Evolutionary conservation across 1,139 yeast genomes (phyloP).

Genomic region (Scheffersomyces insectosa): DNA sequence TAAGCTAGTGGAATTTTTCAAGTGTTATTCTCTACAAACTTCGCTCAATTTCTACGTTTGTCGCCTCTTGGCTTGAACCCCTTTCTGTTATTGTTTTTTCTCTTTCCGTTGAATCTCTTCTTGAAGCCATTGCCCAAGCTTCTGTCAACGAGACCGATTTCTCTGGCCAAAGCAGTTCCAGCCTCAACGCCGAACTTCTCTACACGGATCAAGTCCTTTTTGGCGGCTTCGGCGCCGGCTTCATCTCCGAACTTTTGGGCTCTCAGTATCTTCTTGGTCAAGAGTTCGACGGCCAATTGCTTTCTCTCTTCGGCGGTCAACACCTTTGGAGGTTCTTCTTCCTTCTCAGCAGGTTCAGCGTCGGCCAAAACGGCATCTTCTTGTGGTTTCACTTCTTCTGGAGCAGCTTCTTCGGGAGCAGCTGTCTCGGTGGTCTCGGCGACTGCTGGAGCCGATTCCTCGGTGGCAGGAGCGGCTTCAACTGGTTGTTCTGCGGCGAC

Average conservation of each 20-base stretch:
- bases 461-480: constrained; percentile 15
- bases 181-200: constrained; percentile 82
- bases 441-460: constrained; percentile 9
- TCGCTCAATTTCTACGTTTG: neutral
- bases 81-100: constrained; percentile 1
- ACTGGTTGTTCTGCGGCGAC: constrained; percentile 15
- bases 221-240: constrained; percentile 51
- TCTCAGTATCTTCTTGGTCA: constrained; percentile 67
- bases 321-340: constrained; percentile 35
- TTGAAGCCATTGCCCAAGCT: constrained; percentile 21
- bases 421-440: constrained; percentile 14
- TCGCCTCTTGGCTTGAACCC: constrained; percentile 2
- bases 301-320: constrained; percentile 70
- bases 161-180: constrained; percentile 67
- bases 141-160: constrained; percentile 55
- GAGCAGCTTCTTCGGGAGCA: constrained; percentile 10
- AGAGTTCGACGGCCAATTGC: constrained; percentile 64
- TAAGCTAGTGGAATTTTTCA: too few relatives aligned
- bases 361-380: constrained; percentile 12
- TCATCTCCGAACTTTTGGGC: constrained; percentile 78
- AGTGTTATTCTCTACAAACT: too few relatives aligned
- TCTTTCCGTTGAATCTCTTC: constrained; percentile 9
- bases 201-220: constrained; percentile 64
- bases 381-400: constrained; percentile 12
- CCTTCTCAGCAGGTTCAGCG: constrained; percentile 15